phyloP scores from a whole-genome alignment of 106 monocot species.

The Apostasia shenzhenica region DNA sequence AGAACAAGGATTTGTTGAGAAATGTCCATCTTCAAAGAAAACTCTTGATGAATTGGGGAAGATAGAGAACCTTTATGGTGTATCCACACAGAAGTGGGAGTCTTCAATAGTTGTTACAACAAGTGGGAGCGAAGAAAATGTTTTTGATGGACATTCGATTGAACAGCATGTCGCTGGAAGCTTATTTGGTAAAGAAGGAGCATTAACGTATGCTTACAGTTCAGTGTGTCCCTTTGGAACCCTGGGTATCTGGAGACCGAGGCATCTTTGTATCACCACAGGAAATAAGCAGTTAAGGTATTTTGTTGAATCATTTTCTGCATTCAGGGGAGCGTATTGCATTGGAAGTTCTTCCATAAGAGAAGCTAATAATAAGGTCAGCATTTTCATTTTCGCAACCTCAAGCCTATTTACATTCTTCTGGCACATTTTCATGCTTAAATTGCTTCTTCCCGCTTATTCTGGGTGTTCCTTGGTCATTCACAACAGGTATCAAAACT shows the following conservation, averaged over 20 bases:
- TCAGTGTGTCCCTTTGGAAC: slow-evolving; percentile 19
- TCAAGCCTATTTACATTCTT: neutral
- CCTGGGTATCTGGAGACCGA: slow-evolving; percentile 17
- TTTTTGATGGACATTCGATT: neutral
- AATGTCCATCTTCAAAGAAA: too few relatives aligned
- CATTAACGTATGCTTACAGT: slow-evolving; percentile 9
- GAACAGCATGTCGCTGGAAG: neutral
- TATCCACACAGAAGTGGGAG: neutral
- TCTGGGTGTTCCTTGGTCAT: neutral
- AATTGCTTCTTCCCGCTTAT: neutral
- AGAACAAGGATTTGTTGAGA: neutral
- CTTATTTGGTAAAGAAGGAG: slow-evolving; percentile 7
- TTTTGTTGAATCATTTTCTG: slow-evolving; percentile 9
- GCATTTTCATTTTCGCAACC: neutral
- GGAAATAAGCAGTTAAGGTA: slow-evolving; percentile 31
- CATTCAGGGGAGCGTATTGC: neutral
- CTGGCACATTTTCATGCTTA: neutral
- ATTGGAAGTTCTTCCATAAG: neutral
- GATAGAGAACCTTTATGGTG: slow-evolving; percentile 2
- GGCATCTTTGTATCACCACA: slow-evolving; percentile 50
- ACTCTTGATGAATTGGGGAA: neutral
- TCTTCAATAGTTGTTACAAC: neutral
- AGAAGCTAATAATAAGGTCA: slow-evolving; percentile 9
- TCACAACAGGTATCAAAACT: neutral
- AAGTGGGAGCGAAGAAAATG: neutral